These are phyloP conservation scores for Cyclotella kingstonii DNA, from an alignment of 108 stramenopile species.

Conservation along the genomic window DNA sequence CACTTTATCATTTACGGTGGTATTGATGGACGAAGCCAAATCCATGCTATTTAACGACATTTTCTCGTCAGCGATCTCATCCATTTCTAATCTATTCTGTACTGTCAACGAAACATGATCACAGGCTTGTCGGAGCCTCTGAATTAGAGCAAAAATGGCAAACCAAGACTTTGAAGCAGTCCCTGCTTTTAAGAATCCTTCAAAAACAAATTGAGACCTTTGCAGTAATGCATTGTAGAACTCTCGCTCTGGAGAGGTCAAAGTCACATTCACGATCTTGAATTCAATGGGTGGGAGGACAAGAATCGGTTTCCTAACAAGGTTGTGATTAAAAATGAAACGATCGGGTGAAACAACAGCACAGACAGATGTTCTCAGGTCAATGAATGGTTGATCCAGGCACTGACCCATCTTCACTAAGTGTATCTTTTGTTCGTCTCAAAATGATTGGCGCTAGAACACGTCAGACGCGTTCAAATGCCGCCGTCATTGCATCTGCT, in stretches of 20 bases:
- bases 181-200: constrained; percentile 66
- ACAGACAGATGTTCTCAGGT: not conserved
- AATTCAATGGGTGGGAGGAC: constrained; percentile 73
- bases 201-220: constrained; percentile 68
- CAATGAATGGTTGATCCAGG: not conserved
- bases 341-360: too few relatives aligned
- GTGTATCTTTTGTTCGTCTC: constrained; percentile 74
- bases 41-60: not conserved
- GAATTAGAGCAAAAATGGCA: constrained; percentile 78
- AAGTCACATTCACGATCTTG: constrained; percentile 56
- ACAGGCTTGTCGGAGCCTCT: constrained; percentile 76
- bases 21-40: not conserved
- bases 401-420: constrained; percentile 55
- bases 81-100: constrained; percentile 35
- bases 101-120: constrained; percentile 84
- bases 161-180: constrained; percentile 78
- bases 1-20: not conserved
- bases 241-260: constrained; percentile 65
- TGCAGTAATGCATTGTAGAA: constrained; percentile 79
- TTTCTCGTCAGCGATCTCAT: constrained; percentile 11
- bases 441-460: constrained; percentile 73
- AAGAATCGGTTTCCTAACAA: constrained; percentile 63
- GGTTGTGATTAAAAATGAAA: too few relatives aligned
- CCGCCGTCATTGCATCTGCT: constrained; percentile 16
- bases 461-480: constrained; percentile 68